phyloP scores from a whole-genome alignment of 176 grass and related monocot genomes.

The Themeda triandra region DNA sequence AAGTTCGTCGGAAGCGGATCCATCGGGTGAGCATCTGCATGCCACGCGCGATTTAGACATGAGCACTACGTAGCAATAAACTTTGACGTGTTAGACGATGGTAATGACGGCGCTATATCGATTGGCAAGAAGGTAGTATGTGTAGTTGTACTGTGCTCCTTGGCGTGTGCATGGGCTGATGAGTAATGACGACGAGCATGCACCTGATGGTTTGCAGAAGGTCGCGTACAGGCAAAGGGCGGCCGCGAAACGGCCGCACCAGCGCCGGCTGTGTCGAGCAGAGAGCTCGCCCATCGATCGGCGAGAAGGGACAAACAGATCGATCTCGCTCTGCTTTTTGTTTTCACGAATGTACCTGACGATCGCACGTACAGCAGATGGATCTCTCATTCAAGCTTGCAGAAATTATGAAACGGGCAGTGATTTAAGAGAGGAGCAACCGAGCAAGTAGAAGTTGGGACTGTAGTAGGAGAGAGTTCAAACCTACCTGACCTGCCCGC shows the following conservation, averaged over 20 bases:
- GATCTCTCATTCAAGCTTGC: too few relatives aligned
- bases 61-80: not conserved
- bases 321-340: not conserved
- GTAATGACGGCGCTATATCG: not conserved
- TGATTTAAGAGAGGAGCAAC: not conserved
- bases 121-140: too few relatives aligned
- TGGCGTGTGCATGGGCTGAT: too few relatives aligned
- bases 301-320: too few relatives aligned
- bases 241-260: not conserved
- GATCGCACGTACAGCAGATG: too few relatives aligned
- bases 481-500: slow-evolving; percentile 29
- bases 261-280: not conserved
- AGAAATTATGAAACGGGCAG: too few relatives aligned
- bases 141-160: too few relatives aligned
- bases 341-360: too few relatives aligned
- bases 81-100: not conserved
- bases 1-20: not conserved
- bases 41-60: not conserved
- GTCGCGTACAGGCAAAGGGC: slow-evolving; percentile 29
- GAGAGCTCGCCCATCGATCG: slow-evolving; percentile 39
- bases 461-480: slow-evolving; percentile 15
- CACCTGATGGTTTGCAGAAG: slow-evolving; percentile 33
- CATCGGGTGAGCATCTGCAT: not conserved
- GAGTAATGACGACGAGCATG: not conserved
- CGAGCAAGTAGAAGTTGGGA: not conserved